Evolutionary conservation across 257 asterid species (phyloP).

Genomic region (Handroanthus guayacan): DNA sequence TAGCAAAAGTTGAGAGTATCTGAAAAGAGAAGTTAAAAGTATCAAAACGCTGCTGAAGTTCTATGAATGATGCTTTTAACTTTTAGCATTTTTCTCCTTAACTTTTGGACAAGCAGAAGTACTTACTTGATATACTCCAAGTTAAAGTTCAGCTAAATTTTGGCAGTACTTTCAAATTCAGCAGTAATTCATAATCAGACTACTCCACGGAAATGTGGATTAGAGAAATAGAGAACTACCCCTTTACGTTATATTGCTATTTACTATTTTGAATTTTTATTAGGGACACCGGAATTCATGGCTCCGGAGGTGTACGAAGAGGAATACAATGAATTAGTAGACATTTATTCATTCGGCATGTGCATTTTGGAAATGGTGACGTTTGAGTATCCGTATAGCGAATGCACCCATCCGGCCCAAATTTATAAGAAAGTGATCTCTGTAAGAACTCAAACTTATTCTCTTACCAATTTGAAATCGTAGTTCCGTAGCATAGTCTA

Average conservation of each 20-base stretch:
- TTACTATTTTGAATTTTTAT: neutral
- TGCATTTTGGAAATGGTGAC: slow-evolving; percentile 80
- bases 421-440: slow-evolving; percentile 77
- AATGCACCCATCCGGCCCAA: slow-evolving; percentile 76
- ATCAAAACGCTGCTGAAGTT: too few relatives aligned
- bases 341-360: slow-evolving; percentile 81
- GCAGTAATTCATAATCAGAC: too few relatives aligned
- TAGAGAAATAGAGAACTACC: too few relatives aligned
- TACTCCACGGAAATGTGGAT: too few relatives aligned
- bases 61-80: too few relatives aligned
- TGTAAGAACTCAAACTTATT: slow-evolving; percentile 47
- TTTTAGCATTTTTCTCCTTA: too few relatives aligned
- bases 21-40: too few relatives aligned
- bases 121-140: too few relatives aligned
- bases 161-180: too few relatives aligned
- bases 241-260: neutral
- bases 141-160: too few relatives aligned
- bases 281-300: slow-evolving; percentile 89
- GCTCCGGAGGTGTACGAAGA: slow-evolving; percentile 80
- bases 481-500: neutral
- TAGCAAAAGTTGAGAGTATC: too few relatives aligned
- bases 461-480: neutral
- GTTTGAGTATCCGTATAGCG: slow-evolving; percentile 78
- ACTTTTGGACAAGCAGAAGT: too few relatives aligned
- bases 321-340: slow-evolving; percentile 77